These are phyloP conservation scores for Handroanthus guayacan DNA, from an alignment of 257 asterid genomes.

Conservation along the genomic window DNA sequence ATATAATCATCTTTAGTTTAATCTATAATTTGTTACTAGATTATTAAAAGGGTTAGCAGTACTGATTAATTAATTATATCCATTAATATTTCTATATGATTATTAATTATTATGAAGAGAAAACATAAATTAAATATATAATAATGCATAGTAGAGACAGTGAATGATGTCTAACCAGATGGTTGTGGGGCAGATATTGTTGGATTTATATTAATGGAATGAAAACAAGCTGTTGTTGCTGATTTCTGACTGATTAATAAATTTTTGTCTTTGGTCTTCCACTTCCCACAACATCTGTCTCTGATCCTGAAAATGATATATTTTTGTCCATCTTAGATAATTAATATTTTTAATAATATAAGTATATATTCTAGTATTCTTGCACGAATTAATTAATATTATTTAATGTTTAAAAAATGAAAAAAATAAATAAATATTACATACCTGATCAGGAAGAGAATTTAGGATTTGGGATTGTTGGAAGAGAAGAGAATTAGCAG, in stretches of 20 bases:
- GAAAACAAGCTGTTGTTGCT: constrained; percentile 62
- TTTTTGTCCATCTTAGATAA: constrained; percentile 26
- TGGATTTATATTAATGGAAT: constrained; percentile 52
- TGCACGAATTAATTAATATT: neutral
- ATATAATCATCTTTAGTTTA: neutral
- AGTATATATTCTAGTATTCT: neutral
- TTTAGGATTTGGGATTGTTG: constrained; percentile 52
- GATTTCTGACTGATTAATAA: constrained; percentile 53
- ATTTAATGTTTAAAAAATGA: neutral
- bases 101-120: neutral
- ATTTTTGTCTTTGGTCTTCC: constrained; percentile 67
- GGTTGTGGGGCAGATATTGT: constrained; percentile 44
- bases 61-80: neutral
- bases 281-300: constrained; percentile 69
- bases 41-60: too few species aligned
- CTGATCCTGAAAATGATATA: constrained; percentile 61
- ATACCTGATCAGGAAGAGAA: constrained; percentile 42
- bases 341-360: neutral
- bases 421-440: neutral
- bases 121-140: neutral
- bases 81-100: neutral
- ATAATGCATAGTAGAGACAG: constrained; percentile 34
- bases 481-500: constrained; percentile 47
- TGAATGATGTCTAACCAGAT: constrained; percentile 57
- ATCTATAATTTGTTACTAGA: neutral